These are phyloP conservation scores for Coemansia sp. DNA, from an alignment of 192 early-diverging fungal species.

Conservation along the genomic window DNA sequence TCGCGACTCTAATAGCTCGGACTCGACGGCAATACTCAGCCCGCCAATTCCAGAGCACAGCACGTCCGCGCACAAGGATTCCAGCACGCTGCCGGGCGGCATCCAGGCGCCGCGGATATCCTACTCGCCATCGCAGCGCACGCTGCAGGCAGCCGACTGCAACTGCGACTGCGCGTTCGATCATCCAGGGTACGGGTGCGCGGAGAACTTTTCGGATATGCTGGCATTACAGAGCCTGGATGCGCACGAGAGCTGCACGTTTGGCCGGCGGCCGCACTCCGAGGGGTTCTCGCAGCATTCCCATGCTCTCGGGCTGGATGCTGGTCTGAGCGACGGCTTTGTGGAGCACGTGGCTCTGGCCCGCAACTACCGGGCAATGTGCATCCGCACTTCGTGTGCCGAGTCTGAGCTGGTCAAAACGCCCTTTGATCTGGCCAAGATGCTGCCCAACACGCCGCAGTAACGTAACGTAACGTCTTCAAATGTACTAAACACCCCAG, in stretches of 20 bases:
- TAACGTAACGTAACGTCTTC: not conserved
- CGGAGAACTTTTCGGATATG: constrained; percentile 5
- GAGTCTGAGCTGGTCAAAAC: constrained; percentile 44
- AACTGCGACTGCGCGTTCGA: constrained; percentile 4
- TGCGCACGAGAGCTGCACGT: constrained; percentile 10
- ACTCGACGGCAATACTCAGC: constrained; percentile 14
- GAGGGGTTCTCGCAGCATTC: constrained; percentile 25
- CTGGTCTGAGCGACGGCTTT: constrained; percentile 1
- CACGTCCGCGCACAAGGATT: not conserved
- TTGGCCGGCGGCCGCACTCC: constrained; percentile 24
- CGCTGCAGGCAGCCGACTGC: constrained; percentile 10
- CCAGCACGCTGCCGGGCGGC: not conserved
- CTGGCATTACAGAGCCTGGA: constrained; percentile 6
- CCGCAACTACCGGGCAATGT: constrained; percentile 34
- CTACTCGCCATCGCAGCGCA: constrained; percentile 29
- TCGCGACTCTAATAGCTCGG: constrained; percentile 10
- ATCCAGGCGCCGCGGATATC: constrained; percentile 9
- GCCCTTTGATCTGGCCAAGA: constrained; percentile 46
- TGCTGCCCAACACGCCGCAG: constrained; percentile 39
- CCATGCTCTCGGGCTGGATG: not conserved
- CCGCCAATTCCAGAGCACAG: not conserved
- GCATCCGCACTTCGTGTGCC: constrained; percentile 41
- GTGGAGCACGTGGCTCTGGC: constrained; percentile 4
- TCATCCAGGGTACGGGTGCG: constrained; percentile 2
- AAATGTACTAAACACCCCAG: not conserved